Conservation (phyloP, 768 basidiomycete species). For the Mycena chlorophos region DNA sequence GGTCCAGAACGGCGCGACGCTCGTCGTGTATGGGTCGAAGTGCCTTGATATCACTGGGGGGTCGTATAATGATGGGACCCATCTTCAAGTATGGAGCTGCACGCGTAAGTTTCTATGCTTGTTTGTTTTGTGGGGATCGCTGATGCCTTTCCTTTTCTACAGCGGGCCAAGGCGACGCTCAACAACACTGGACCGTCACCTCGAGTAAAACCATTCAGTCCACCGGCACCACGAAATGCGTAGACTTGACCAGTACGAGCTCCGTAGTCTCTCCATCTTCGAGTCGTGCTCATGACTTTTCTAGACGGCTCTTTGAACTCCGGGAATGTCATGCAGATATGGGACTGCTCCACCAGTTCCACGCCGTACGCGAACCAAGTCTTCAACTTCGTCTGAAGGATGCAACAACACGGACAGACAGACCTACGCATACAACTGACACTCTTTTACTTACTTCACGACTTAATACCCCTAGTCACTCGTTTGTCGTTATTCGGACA, state of each 20-base stretch:
- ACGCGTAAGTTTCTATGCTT: neutral
- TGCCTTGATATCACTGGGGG: constrained; percentile 22
- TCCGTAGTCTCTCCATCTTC: too few species aligned
- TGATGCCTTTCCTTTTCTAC: neutral
- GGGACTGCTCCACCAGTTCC: neutral
- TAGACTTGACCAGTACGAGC: constrained; percentile 15
- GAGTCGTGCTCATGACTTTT: too few species aligned
- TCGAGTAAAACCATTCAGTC: constrained; percentile 10
- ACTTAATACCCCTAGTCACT: too few species aligned
- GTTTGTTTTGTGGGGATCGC: neutral
- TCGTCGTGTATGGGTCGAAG: neutral
- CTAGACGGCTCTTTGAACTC: constrained; percentile 6
- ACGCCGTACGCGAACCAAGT: neutral
- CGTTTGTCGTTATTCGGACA: too few species aligned
- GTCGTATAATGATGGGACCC: constrained; percentile 24
- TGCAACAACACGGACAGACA: too few species aligned
- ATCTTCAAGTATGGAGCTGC: constrained; percentile 30
- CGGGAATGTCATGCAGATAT: neutral
- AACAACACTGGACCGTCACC: constrained; percentile 17
- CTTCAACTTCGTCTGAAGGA: neutral
- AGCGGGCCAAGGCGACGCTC: constrained; percentile 10
- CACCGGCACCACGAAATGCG: constrained; percentile 6
- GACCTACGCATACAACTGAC: too few species aligned
- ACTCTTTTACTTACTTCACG: neutral
- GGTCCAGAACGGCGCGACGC: neutral